A percentile compares a stretch with the other conserved stretches of the same genome.
Evolutionary conservation across 176 grass and related monocot species (phyloP).

Genomic region (Eleusine indica): DNA sequence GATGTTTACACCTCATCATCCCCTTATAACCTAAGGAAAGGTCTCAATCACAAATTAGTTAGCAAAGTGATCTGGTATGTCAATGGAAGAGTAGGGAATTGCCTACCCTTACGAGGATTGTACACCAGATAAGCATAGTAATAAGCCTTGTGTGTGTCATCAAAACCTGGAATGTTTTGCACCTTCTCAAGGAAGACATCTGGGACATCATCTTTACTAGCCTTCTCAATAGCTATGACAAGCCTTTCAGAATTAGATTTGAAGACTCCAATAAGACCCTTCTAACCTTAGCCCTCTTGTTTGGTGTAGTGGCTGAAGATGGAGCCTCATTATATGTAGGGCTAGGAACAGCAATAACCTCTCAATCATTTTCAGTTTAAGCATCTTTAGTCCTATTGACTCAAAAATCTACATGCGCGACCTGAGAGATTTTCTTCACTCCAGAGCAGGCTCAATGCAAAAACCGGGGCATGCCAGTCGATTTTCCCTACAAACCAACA

Average conservation of each 20-base stretch:
- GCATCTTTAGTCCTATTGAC: too few species aligned
- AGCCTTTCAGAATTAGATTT: not conserved
- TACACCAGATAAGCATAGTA: not conserved
- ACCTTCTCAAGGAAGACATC: not conserved
- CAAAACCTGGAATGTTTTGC: not conserved
- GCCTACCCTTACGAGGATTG: not conserved
- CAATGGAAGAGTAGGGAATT: not conserved
- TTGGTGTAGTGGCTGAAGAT: too few species aligned
- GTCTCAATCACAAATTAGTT: not conserved
- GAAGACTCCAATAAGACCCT: not conserved
- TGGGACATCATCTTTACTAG: not conserved
- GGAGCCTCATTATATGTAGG: too few species aligned
- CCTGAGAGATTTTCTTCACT: too few species aligned
- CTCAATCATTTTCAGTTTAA: too few species aligned
- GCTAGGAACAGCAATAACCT: too few species aligned
- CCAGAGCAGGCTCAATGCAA: too few species aligned
- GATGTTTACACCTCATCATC: too few species aligned
- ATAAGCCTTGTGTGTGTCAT: not conserved
- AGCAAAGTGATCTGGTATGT: not conserved
- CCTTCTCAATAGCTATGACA: not conserved
- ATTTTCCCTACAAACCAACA: too few species aligned
- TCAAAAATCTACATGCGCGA: too few species aligned
- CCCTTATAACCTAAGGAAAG: not conserved
- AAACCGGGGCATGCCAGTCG: too few species aligned
- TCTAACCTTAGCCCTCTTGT: not conserved